A percentile compares a stretch with the other conserved stretches of the same genome.
Evolutionary conservation across 139 green algal genomes (phyloP).

Genomic region (Astrephomene gubernaculifera): DNA sequence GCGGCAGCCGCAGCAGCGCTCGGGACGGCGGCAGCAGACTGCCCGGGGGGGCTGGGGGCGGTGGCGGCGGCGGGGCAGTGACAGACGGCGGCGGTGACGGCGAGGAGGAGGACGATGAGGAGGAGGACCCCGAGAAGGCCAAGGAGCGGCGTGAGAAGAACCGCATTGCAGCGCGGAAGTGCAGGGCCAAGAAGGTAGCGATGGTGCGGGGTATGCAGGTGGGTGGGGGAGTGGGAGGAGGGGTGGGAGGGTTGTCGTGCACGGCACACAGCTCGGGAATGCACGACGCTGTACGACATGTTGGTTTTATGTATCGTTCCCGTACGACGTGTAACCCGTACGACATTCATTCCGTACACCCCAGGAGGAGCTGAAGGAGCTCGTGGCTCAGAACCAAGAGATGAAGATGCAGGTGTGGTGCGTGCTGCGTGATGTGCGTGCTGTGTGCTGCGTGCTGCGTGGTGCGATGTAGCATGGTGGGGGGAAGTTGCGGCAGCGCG

Average conservation of each 20-base stretch:
- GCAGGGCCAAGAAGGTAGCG: constrained; percentile 40
- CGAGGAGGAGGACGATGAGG: neutral
- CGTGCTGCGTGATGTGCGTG: too few species aligned
- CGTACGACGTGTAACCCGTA: too few species aligned
- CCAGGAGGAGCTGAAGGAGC: constrained; percentile 48
- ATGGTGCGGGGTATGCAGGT: constrained; percentile 41
- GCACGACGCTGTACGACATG: too few species aligned
- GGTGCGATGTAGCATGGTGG: too few species aligned
- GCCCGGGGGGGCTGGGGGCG: neutral
- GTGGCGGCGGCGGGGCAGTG: neutral
- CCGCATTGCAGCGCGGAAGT: constrained; percentile 53
- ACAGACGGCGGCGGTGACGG: neutral
- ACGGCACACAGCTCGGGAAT: too few species aligned
- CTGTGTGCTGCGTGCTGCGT: too few species aligned
- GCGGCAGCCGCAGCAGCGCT: neutral
- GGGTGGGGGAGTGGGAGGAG: too few species aligned
- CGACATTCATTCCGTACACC: neutral
- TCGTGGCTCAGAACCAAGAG: constrained; percentile 37
- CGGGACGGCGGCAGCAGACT: neutral
- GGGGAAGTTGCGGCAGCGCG: too few species aligned
- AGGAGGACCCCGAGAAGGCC: constrained; percentile 26
- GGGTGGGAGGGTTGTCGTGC: too few species aligned
- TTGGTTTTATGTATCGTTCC: too few species aligned
- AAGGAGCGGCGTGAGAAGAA: constrained; percentile 57
- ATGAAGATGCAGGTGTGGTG: constrained; percentile 48